Evolutionary conservation across 441 rosid species (phyloP).

Genomic region (Gossypium davidsonii): DNA sequence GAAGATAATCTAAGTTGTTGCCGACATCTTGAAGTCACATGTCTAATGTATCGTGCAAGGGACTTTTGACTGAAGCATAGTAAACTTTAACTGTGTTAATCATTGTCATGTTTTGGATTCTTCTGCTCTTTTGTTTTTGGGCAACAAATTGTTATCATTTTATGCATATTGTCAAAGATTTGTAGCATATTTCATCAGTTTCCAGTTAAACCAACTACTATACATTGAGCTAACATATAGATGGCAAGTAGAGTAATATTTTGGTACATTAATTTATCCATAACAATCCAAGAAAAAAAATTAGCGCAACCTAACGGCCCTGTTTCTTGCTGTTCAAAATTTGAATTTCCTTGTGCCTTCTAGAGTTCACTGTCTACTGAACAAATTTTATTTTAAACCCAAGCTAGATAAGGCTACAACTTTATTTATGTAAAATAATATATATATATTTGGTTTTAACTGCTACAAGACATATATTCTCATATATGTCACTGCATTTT

Average conservation of each 20-base stretch:
- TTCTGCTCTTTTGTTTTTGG: background rate
- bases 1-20: background rate
- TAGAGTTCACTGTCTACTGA: background rate
- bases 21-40: background rate
- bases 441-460: background rate
- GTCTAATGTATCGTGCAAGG: background rate
- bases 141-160: background rate
- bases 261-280: no score
- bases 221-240: background rate
- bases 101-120: slow-evolving; percentile 2
- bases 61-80: background rate
- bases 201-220: background rate
- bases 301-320: no score
- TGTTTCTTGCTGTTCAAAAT: no score
- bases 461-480: background rate
- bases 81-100: background rate
- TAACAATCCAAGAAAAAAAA: no score
- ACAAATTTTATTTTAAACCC: background rate
- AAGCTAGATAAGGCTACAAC: background rate
- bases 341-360: no score
- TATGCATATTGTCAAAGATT: background rate
- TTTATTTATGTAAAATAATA: background rate
- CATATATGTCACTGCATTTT: background rate
- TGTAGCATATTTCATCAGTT: background rate
- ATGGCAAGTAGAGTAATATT: background rate